phyloP scores from a whole-genome alignment of 2,329 filamentous ascomycete species.

The Exophiala sp. region DNA sequence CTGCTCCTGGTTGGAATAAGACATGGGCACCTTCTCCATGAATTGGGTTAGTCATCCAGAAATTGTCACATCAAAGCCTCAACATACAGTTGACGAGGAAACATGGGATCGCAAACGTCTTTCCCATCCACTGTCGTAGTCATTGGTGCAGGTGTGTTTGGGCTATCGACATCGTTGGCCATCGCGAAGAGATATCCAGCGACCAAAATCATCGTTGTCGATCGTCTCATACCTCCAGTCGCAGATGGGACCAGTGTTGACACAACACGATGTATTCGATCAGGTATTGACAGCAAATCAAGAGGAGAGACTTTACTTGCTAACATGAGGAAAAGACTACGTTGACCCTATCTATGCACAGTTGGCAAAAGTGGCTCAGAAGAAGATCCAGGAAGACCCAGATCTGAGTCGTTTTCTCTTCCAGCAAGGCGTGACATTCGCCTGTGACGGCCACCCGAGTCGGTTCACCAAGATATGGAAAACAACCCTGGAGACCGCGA shows the following conservation, averaged over 20 bases:
- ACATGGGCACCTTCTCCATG: no score
- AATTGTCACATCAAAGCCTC: no score
- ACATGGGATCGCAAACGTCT: no score
- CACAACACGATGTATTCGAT: slow-evolving; percentile 35
- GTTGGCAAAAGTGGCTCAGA: slow-evolving; percentile 26
- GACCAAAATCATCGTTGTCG: slow-evolving; percentile 32
- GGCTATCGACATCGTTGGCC: slow-evolving; percentile 63
- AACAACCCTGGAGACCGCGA: background rate
- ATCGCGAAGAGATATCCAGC: slow-evolving; percentile 30
- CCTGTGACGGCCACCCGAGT: slow-evolving; percentile 24
- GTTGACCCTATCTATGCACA: slow-evolving; percentile 28
- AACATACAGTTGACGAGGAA: no score
- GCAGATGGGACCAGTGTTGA: slow-evolving; percentile 40
- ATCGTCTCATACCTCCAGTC: slow-evolving; percentile 34
- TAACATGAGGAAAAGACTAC: slow-evolving; percentile 21
- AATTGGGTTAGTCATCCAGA: no score
- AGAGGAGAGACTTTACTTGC: background rate
- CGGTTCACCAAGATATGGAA: slow-evolving; percentile 16
- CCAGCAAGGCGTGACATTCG: slow-evolving; percentile 31
- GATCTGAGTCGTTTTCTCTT: slow-evolving; percentile 24
- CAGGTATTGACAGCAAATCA: background rate
- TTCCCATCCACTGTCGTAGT: slow-evolving; percentile 49
- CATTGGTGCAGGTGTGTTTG: slow-evolving; percentile 64
- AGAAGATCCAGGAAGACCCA: slow-evolving; percentile 24
- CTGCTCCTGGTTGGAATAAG: no score